phyloP scores from a whole-genome alignment of 2,329 filamentous ascomycete species.

The Podosphaera xanthii region DNA sequence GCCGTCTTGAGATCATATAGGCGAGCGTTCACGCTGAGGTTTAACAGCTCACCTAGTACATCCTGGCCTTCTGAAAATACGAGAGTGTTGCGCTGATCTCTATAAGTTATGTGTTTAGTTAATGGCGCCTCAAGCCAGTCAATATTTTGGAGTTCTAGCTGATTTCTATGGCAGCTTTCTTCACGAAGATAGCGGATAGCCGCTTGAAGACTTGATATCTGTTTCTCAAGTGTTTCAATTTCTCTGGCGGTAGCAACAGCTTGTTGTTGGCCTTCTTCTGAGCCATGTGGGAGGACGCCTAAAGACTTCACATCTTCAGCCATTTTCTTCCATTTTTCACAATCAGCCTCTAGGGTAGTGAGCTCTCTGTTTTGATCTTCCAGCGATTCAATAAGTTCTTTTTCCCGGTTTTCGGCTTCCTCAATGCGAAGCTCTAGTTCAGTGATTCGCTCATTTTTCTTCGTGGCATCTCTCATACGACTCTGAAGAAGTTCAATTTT shows the following conservation, averaged over 20 bases:
- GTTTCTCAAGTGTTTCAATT: slow-evolving; percentile 46
- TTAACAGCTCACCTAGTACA: slow-evolving; percentile 39
- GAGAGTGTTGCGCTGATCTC: slow-evolving; percentile 26
- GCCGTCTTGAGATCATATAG: slow-evolving; percentile 35
- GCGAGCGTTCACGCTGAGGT: slow-evolving; percentile 30
- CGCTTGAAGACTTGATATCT: slow-evolving; percentile 40
- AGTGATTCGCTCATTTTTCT: slow-evolving; percentile 47
- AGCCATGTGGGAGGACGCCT: slow-evolving; percentile 22
- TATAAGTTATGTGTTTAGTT: slow-evolving; percentile 18
- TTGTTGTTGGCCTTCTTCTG: slow-evolving; percentile 38
- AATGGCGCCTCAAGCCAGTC: slow-evolving; percentile 45
- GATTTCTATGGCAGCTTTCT: slow-evolving; percentile 39
- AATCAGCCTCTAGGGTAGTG: slow-evolving; percentile 38
- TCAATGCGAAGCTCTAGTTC: slow-evolving; percentile 39
- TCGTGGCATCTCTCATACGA: slow-evolving; percentile 60
- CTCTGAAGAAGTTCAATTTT: slow-evolving; percentile 86
- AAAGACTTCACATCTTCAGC: slow-evolving; percentile 38
- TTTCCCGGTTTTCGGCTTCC: slow-evolving; percentile 26
- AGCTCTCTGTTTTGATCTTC: slow-evolving; percentile 45
- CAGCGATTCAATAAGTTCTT: slow-evolving; percentile 36
- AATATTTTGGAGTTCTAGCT: slow-evolving; percentile 29
- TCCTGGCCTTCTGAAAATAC: slow-evolving; percentile 39
- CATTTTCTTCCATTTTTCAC: slow-evolving; percentile 49
- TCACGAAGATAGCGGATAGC: slow-evolving; percentile 45
- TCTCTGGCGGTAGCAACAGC: slow-evolving; percentile 49